These are phyloP conservation scores for Nectriaceae sp. DNA, from an alignment of 2,329 filamentous ascomycete species.

Conservation along the genomic window DNA sequence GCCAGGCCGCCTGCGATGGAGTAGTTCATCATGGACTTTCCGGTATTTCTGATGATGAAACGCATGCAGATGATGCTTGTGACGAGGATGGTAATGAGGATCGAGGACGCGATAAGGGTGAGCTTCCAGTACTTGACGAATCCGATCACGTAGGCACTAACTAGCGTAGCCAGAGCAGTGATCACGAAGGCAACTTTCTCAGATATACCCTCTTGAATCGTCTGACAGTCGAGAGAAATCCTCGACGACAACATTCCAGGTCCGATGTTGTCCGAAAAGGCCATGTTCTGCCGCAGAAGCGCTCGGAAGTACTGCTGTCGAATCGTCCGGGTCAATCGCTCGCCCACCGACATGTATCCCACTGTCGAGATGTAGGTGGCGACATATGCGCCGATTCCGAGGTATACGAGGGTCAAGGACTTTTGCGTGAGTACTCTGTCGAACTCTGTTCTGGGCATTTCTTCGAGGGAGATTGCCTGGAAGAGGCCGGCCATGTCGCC, in stretches of 20 bases:
- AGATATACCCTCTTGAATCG: conserved; percentile 82
- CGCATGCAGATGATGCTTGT: conserved; percentile 69
- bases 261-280: conserved; percentile 47
- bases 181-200: conserved; percentile 75
- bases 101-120: conserved; percentile 75
- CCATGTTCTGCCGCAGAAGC: conserved; percentile 50
- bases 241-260: conserved; percentile 33
- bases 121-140: conserved; percentile 85
- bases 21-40: conserved; percentile 66
- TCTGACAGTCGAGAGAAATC: conserved; percentile 81
- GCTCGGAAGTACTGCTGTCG: conserved; percentile 46
- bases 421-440: too few relatives aligned
- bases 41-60: conserved; percentile 60
- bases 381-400: conserved; percentile 74
- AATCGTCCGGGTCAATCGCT: conserved; percentile 40
- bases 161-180: conserved; percentile 69
- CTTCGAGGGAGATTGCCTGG: too few relatives aligned
- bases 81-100: conserved; percentile 57
- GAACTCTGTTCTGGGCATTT: too few relatives aligned
- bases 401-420: conserved; percentile 79
- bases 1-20: conserved; percentile 78
- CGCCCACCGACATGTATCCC: conserved; percentile 68
- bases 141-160: conserved; percentile 78
- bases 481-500: conserved; percentile 71
- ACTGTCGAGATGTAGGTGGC: conserved; percentile 74